Evolutionary conservation across 441 rosid genomes (phyloP).

Genomic region (Codiaeum variegatum): DNA sequence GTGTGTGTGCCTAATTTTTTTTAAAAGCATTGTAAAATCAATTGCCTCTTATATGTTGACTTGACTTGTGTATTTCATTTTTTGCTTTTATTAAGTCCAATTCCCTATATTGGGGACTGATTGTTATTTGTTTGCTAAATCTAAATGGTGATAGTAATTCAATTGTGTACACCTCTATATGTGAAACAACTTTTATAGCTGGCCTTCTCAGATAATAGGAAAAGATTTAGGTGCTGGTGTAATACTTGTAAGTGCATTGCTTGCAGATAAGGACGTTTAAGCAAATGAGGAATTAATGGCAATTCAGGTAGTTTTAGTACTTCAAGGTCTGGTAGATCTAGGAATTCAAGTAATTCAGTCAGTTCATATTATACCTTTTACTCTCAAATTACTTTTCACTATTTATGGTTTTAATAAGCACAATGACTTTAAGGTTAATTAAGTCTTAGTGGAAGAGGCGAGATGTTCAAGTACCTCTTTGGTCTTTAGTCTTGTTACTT

Average conservation of each 20-base stretch:
- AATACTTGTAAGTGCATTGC: slow-evolving; percentile 90
- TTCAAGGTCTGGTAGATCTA: slow-evolving; percentile 23
- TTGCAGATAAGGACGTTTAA: slow-evolving; percentile 20
- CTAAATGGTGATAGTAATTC: background rate
- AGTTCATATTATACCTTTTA: no score
- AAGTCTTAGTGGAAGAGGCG: slow-evolving; percentile 50
- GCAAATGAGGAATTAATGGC: slow-evolving; percentile 1
- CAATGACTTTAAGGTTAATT: background rate
- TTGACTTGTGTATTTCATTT: background rate
- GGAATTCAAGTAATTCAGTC: slow-evolving; percentile 36
- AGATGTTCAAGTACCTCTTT: slow-evolving; percentile 93
- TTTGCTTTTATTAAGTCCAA: background rate
- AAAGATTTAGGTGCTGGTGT: slow-evolving; percentile 98
- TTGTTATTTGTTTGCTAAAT: background rate
- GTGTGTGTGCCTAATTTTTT: no score
- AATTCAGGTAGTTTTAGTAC: background rate
- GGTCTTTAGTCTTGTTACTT: slow-evolving; percentile 92
- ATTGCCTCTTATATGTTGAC: background rate
- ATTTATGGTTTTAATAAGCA: background rate
- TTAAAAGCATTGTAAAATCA: no score
- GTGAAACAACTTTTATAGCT: slow-evolving; percentile 1
- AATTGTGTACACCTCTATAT: background rate
- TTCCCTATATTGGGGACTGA: background rate
- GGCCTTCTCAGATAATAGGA: slow-evolving; percentile 74
- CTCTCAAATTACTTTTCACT: no score